Evolutionary conservation across 805 yeast species (phyloP).

Genomic region (Nakazawaea sp.): DNA sequence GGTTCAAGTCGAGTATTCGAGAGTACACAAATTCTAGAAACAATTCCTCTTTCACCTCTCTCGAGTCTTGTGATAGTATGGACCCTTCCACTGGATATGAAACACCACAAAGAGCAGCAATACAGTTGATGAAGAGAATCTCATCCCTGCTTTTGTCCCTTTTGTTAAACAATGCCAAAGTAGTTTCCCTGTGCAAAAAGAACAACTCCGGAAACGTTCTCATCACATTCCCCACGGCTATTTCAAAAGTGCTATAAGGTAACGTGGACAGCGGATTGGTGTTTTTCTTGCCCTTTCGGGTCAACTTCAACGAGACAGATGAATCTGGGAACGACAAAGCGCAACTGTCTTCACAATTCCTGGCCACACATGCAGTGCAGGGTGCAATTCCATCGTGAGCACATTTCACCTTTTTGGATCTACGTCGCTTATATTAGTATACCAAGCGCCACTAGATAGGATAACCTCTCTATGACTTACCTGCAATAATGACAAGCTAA

Average conservation of each 20-base stretch:
- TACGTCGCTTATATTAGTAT: neutral
- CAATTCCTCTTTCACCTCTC: neutral
- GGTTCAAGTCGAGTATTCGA: neutral
- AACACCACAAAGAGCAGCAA: neutral
- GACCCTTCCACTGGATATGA: neutral
- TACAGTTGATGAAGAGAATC: neutral
- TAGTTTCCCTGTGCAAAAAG: neutral
- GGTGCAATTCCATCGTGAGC: constrained; percentile 1
- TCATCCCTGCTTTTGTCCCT: neutral
- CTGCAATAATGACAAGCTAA: neutral
- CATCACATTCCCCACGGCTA: neutral
- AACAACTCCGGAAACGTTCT: neutral
- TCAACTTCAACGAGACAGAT: neutral
- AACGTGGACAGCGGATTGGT: neutral
- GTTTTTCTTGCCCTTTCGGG: neutral
- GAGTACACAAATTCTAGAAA: neutral
- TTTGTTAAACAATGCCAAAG: neutral
- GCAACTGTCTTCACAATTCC: neutral
- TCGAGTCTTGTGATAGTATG: neutral
- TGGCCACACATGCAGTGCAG: neutral
- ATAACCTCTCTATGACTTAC: neutral
- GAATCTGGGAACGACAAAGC: neutral
- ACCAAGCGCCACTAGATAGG: no score
- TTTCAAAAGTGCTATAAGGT: neutral
- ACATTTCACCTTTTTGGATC: constrained; percentile 2